Evolutionary conservation across 2,329 filamentous ascomycete genomes (phyloP), one percentile per base, ranked within the genome.

Genomic region (Trichoderma cornu-damae): DNA sequence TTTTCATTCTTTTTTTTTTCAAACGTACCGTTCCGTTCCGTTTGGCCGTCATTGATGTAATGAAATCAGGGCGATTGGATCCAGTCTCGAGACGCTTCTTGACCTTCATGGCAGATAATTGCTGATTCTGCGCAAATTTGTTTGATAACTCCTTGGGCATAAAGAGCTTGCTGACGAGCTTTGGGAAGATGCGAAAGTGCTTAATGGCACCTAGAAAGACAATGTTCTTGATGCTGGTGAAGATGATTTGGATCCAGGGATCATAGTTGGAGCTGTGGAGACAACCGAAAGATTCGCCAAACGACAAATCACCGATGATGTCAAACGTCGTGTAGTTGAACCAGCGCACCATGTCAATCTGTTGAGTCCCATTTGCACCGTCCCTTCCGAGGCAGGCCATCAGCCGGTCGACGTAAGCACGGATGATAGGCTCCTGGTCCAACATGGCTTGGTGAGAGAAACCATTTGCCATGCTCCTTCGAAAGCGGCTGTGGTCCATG

Each of bases 271-370:
- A 59, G 5, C 57, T 52, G 18, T 66, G 50, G 1, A 70, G 63
- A 14, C 67, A 66, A 11, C 63, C 62, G 26, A 70, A 71, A 4
- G 63, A 50, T 46, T 68, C 66, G 6, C 68, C 69, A 57, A 70
- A 68, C 6, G 62, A 54, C 2, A 70, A 61, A 37, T 68, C 64
- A 9, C 67, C 68, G 16, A 70, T 69, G 4, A 70, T 54, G 44
- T 70, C 68, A 30, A 70, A 70, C 0, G 68, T 69, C 0, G 64
- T 61, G 37, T 59, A 68, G 47, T 67, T 66, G 58, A 66, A 69
- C 69, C 64, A 70, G 7, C 61, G 52, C 0, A 61, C 60, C 28
- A 71, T 52, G 22, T 70, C 61, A 30, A 68, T 28, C 1, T 52
- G n/a, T 46, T 60, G 26, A 5, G 49, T 59, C 1, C 48, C 58